Evolutionary conservation across 306 rosid genomes (phyloP), one percentile per base, ranked within the genome.

Genomic region (Comarum palustre): DNA sequence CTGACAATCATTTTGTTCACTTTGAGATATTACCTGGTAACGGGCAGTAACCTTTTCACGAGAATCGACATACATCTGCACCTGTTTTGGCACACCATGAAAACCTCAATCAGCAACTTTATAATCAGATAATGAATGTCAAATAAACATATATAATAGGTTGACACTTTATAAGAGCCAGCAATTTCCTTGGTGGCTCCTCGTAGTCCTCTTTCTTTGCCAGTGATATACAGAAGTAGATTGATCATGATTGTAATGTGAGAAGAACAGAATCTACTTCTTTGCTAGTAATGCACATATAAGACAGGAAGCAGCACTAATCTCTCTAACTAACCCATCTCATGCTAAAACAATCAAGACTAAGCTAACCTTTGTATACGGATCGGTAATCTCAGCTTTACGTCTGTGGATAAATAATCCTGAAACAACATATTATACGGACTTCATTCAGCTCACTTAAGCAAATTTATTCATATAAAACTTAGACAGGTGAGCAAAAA

Each of bases 341-440:
- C 48, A 74, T 46, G 46, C 46, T 80, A 38, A 20, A 43, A 78
- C 50, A 74, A 76, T 47, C 52, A 52, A 70, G 32, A 78, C 15
- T 54, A 63, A 71, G 61, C 91, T 78, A 60, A 91, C 97, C 90
- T 90, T 87, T 81, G 87, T 82, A 27, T 74, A 79, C 22, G 84
- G 80, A 79, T 87, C 96, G 0, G 82, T 73, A 66, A 79, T 68
- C 78, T 87, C 96, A 66, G 92, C 96, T 73, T 90, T 90, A 19
- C 96, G 86, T 32, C 97, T 89, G 83, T 91, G 99, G 84, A 91
- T 91, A 82, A 94, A 94, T 86, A 94, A 79, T 54, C 99, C 99
- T 94, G 90, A 75, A 81, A 72, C 24, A 79, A 72, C 60, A 83
- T 6, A 45, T 22, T n/a, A 29, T 77, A 31, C 66, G 72, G 51